Conservation (phyloP, 805 yeast genomes). For the Kodamaea sagamina region DNA sequence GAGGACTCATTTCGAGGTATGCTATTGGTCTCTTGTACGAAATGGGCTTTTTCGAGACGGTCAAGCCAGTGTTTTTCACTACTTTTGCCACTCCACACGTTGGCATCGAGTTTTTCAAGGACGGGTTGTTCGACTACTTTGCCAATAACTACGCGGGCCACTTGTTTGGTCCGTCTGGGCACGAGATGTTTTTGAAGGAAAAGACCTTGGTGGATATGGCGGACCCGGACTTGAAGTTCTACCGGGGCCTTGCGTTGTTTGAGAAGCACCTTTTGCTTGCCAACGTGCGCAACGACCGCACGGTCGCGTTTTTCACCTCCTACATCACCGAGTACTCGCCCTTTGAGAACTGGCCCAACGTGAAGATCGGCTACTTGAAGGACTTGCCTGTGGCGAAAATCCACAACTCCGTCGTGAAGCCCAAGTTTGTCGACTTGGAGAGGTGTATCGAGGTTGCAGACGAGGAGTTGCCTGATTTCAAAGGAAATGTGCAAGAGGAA, state of each 20-base stretch:
- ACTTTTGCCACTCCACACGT: constrained; percentile 50
- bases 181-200: constrained; percentile 37
- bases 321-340: constrained; percentile 75
- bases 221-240: constrained; percentile 50
- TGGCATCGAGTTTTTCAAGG: constrained; percentile 40
- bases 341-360: constrained; percentile 56
- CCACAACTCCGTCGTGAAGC: constrained; percentile 39
- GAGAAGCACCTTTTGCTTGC: constrained; percentile 62
- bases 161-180: constrained; percentile 40
- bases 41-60: constrained; percentile 35
- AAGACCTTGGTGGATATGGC: constrained; percentile 54
- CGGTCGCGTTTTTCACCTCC: constrained; percentile 86
- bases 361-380: constrained; percentile 50
- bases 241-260: constrained; percentile 58
- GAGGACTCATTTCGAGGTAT: constrained; percentile 44
- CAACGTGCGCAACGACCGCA: constrained; percentile 77
- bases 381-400: constrained; percentile 45
- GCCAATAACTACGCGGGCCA: constrained; percentile 37
- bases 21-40: constrained; percentile 39
- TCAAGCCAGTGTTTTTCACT: constrained; percentile 40
- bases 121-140: constrained; percentile 31
- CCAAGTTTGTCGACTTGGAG: constrained; percentile 54
- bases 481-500: constrained; percentile 37
- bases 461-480: constrained; percentile 17
- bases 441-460: constrained; percentile 25